Evolutionary conservation across 306 rosid genomes (phyloP), one percentile per base, ranked within the genome.

Genomic region (Malus orientalis): DNA sequence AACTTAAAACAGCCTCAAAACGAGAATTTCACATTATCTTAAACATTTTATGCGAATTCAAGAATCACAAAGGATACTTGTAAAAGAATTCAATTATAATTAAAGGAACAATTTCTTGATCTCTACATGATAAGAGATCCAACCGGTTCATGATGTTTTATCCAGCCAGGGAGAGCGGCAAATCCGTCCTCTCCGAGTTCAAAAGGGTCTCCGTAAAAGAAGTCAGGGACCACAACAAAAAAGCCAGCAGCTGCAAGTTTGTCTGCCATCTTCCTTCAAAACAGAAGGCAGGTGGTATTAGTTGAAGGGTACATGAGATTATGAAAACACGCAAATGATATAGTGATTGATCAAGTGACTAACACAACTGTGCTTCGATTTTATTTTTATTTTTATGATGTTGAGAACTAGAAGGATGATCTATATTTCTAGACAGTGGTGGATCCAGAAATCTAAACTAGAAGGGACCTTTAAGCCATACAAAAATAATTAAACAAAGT

Each of bases 191-290:
- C 81, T 72, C 25, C 25, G 69, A 61, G 74, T 25, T 25, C 73
- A 69, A 2, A 90, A 61, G 97, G 97, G 74, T 88, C 88, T 47
- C 86, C 87, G 42, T 77, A 69, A 3, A 88, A 80, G 75, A 85
- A 85, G 85, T 87, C 93, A 27, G 96, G 96, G 82, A 88, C 88
- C 61, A 85, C 86, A 74, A 85, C 96, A 47, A 85, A 84, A 81
- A 80, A 85, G 58, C 89, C 90, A 44, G 87, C 55, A 3, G 79
- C 78, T 65, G 89, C 90, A 58, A 79, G 67, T 84, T 87, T 88
- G 81, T 88, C 91, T 0, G 89, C 93, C 2, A 85, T 85, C 84
- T 88, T 87, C 86, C 96, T 90, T 81, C 54, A 80, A 38, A 59
- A 10, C 72, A 30, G 75, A 54, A 55, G 44, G 51, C 42, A 53